Evolutionary conservation across 768 basidiomycete genomes (phyloP), one percentile per base, ranked within the genome.

Genomic region (Phylloporus arenicola): DNA sequence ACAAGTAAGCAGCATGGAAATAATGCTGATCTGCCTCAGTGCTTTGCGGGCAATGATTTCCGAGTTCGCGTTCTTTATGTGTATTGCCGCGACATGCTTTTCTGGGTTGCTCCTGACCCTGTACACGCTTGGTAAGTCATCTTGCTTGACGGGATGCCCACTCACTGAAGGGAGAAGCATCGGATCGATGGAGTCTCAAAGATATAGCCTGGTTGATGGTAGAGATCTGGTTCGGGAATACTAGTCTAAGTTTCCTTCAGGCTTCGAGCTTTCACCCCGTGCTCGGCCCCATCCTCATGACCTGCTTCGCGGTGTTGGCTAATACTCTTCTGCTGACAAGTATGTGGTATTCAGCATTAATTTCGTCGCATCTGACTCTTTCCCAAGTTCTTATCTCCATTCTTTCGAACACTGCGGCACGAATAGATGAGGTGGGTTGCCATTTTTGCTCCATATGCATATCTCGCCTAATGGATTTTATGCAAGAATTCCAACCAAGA

Each of bases 161-260:
- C 10, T 57, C 50, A 58, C 60, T 59, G 17, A 64, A 43, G 13
- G 38, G 33, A 42, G 24, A 75, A 70, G 68, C 58, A 42, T 62
- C 65, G 40, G 56, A 52, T 33, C 52, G 27, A 30, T 67, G 67
- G 67, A 47, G 47, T 45, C 35, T 65, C 20, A 79, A 74, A 54
- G 67, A 74, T 12, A 90, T 90, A 44, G 79, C 84, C 0, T 92
- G 89, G 89, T 68, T 92, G 10, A 84, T 92, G 83, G 77, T 87
- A 3, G 84, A 90, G 51, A 88, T 92, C 27, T 91, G 89, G 88
- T 89, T 91, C 53, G 88, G 88, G 0, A 87, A 85, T 57, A 84
- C 81, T 3, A 85, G 76, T 58, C 69, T 89, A 25, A 77, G 72
- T 46, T 83, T 83, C 56, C 69, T 57, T 8, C 72, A 81, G 57